These are phyloP conservation scores for Curvularia lunata DNA, from an alignment of 2,329 filamentous ascomycete genomes.

Conservation along the genomic window DNA sequence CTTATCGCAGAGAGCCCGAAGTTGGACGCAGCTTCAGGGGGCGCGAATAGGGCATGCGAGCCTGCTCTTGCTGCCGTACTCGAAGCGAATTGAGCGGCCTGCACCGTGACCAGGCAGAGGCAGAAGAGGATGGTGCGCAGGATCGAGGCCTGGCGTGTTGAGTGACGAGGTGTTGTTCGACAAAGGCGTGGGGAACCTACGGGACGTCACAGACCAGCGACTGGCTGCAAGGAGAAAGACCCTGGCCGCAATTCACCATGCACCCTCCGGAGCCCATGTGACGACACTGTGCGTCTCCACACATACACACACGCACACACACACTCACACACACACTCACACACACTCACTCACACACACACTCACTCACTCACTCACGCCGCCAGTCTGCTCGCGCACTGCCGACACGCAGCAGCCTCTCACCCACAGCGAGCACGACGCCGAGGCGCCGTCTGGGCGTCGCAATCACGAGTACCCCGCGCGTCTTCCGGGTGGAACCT, in stretches of 20 bases:
- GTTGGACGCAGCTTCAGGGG: constrained; percentile 30
- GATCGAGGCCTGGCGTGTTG: constrained; percentile 30
- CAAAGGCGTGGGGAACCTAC: constrained; percentile 27
- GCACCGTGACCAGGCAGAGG: constrained; percentile 23
- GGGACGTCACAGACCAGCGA: constrained; percentile 24
- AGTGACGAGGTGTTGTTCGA: constrained; percentile 34
- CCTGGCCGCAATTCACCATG: constrained; percentile 27
- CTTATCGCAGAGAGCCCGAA: constrained; percentile 30
- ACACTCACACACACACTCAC: not conserved
- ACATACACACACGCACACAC: not conserved
- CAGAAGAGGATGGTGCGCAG: constrained; percentile 15
- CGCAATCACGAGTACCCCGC: constrained; percentile 6
- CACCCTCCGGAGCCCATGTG: constrained; percentile 15
- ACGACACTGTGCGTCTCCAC: constrained; percentile 13
- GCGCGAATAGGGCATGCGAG: constrained; percentile 27
- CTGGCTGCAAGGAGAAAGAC: constrained; percentile 22
- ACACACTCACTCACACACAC: not conserved
- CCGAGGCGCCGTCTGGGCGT: not conserved
- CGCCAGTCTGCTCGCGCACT: too few species aligned
- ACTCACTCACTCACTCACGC: not conserved
- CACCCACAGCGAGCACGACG: not conserved
- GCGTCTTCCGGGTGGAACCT: constrained; percentile 4
- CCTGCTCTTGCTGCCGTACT: constrained; percentile 46
- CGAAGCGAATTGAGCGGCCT: constrained; percentile 55
- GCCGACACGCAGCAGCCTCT: not conserved